Conservation (phyloP, 805 yeast species). For the Dipodascopsis uninucleata region DNA sequence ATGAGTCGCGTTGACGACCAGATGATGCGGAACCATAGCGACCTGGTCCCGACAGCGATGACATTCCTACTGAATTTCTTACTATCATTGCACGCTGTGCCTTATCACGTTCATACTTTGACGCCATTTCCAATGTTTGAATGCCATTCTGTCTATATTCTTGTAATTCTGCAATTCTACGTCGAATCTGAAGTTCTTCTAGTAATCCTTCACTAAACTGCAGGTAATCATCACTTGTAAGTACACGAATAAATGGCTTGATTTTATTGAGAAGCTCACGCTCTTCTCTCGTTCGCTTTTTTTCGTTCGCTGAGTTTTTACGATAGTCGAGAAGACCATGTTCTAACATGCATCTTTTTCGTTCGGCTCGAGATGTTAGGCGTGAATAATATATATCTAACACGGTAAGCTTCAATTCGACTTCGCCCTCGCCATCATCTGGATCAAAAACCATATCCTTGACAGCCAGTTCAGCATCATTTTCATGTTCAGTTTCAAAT, state of each 20-base stretch:
- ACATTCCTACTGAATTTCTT: conserved; percentile 16
- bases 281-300: conserved; percentile 83
- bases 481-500: conserved; percentile 93
- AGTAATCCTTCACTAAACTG: conserved; percentile 68
- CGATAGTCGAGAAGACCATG: conserved; percentile 82
- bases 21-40: conserved; percentile 22
- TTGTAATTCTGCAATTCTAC: conserved; percentile 83
- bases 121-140: conserved; percentile 76
- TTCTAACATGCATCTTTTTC: conserved; percentile 74
- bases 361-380: conserved; percentile 86
- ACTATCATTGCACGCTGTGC: conserved; percentile 36
- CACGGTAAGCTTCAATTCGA: conserved; percentile 82
- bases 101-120: conserved; percentile 84
- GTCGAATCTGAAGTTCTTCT: conserved; percentile 72
- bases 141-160: conserved; percentile 92
- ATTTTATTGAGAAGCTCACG: conserved; percentile 72
- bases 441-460: conserved; percentile 95
- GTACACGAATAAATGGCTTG: conserved; percentile 75
- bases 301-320: conserved; percentile 74
- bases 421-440: conserved; percentile 83
- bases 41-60: conserved; percentile 11
- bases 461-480: conserved; percentile 90
- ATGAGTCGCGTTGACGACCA: conserved; percentile 19
- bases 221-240: conserved; percentile 78
- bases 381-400: conserved; percentile 87